phyloP scores from a whole-genome alignment of 345 rosid species.

The Corchorus capsularis region DNA sequence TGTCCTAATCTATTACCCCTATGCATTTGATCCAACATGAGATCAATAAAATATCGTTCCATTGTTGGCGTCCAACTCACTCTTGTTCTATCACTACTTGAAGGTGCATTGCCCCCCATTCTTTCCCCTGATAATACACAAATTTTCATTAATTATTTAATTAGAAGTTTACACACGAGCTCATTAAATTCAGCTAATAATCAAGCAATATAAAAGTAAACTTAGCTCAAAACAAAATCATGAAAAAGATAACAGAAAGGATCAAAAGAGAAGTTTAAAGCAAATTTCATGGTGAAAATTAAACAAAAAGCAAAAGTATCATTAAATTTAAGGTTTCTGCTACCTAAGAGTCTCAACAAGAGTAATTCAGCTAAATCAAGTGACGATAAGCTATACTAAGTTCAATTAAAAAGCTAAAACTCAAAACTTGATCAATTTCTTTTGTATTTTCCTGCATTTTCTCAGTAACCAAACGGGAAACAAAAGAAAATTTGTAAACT shows the following conservation, averaged over 20 bases:
- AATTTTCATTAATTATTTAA: neutral
- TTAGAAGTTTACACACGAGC: neutral
- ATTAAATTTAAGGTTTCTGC: neutral
- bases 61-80: conserved; percentile 78
- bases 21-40: conserved; percentile 79
- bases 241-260: neutral
- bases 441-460: conserved; percentile 8
- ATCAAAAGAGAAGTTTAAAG: neutral
- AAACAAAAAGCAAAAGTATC: neutral
- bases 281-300: too few relatives aligned
- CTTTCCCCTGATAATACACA: conserved; percentile 3
- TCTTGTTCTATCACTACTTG: conserved; percentile 64
- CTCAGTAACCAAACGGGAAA: conserved; percentile 11
- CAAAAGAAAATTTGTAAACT: neutral
- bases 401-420: neutral
- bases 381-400: neutral
- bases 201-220: neutral
- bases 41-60: conserved; percentile 89
- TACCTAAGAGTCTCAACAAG: neutral
- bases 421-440: neutral
- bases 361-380: conserved; percentile 1
- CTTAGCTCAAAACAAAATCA: conserved; percentile 3
- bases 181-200: neutral
- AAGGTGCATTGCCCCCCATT: conserved; percentile 36
- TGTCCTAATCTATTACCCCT: conserved; percentile 78